Percentiles rank a stretch among this genome's conserved stretches.
phyloP scores from a whole-genome alignment of 2,329 filamentous ascomycete species.

The Capronia americana region DNA sequence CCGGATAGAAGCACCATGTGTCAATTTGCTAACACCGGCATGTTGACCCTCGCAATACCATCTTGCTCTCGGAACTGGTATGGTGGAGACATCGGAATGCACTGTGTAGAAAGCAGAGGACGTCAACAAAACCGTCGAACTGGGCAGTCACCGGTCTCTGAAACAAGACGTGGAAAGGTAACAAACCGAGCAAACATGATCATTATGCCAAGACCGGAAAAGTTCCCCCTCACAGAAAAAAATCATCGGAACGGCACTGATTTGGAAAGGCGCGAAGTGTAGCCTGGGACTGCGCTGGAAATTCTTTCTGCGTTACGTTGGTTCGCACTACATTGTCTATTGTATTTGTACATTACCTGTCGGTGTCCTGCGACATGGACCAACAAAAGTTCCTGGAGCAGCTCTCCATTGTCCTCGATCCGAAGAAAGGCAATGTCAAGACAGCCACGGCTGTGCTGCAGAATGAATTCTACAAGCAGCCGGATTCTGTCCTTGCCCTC shows the following conservation, averaged over 20 bases:
- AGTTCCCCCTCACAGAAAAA: not conserved
- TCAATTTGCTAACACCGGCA: too few relatives aligned
- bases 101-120: too few relatives aligned
- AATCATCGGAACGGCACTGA: not conserved
- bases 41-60: too few relatives aligned
- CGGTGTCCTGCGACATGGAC: constrained; percentile 64
- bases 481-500: constrained; percentile 81
- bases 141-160: too few relatives aligned
- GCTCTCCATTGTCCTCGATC: constrained; percentile 78
- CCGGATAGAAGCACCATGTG: too few relatives aligned
- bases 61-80: too few relatives aligned
- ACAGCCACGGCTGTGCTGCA: constrained; percentile 87
- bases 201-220: not conserved
- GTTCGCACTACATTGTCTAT: not conserved
- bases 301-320: not conserved
- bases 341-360: not conserved
- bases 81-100: too few relatives aligned
- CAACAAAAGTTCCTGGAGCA: constrained; percentile 84
- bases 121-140: too few relatives aligned
- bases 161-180: too few relatives aligned
- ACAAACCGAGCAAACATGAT: too few relatives aligned
- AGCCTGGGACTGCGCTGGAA: not conserved
- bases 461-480: constrained; percentile 89
- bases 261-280: not conserved
- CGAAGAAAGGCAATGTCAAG: constrained; percentile 88